Conservation (phyloP, 2,329 filamentous ascomycete species). For the Arthrobotrys conoides region DNA sequence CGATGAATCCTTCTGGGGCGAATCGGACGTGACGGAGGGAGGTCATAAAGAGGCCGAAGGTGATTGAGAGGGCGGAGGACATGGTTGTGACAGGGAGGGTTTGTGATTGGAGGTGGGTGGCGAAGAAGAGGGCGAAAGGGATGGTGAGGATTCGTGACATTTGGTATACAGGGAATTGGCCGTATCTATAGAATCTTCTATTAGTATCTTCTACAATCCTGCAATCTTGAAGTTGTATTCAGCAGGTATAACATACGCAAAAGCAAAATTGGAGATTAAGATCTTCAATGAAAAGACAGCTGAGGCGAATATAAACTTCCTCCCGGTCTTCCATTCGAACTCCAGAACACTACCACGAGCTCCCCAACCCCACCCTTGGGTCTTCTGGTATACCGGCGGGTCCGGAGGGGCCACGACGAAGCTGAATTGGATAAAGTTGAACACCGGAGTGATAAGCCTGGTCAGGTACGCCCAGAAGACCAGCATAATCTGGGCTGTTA, state of each 20-base stretch:
- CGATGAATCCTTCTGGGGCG: slow-evolving; percentile 71
- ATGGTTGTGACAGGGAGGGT: slow-evolving; percentile 70
- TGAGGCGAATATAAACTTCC: slow-evolving; percentile 70
- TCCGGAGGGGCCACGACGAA: slow-evolving; percentile 67
- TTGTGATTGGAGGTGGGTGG: slow-evolving; percentile 69
- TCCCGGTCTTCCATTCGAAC: slow-evolving; percentile 70
- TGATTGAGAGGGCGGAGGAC: slow-evolving; percentile 70
- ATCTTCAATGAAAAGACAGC: slow-evolving; percentile 71
- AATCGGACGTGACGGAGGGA: slow-evolving; percentile 69
- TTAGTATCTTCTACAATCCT: not conserved
- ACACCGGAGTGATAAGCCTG: slow-evolving; percentile 67
- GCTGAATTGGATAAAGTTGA: slow-evolving; percentile 68
- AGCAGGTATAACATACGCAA: slow-evolving; percentile 67
- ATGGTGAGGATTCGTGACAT: slow-evolving; percentile 71
- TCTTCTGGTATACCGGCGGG: slow-evolving; percentile 61
- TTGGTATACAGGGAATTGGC: slow-evolving; percentile 71
- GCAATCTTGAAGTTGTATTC: not conserved
- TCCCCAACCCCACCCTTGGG: slow-evolving; percentile 69
- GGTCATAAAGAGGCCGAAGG: slow-evolving; percentile 71
- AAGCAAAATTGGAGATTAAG: slow-evolving; percentile 72
- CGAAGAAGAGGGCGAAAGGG: slow-evolving; percentile 70
- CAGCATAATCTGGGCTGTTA: slow-evolving; percentile 70
- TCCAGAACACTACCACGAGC: slow-evolving; percentile 72
- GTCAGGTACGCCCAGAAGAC: slow-evolving; percentile 70
- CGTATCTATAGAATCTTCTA: slow-evolving; percentile 67